These are phyloP conservation scores for Aphanomyces cochlioides DNA, from an alignment of 352 stramenopile genomes.

Conservation along the genomic window DNA sequence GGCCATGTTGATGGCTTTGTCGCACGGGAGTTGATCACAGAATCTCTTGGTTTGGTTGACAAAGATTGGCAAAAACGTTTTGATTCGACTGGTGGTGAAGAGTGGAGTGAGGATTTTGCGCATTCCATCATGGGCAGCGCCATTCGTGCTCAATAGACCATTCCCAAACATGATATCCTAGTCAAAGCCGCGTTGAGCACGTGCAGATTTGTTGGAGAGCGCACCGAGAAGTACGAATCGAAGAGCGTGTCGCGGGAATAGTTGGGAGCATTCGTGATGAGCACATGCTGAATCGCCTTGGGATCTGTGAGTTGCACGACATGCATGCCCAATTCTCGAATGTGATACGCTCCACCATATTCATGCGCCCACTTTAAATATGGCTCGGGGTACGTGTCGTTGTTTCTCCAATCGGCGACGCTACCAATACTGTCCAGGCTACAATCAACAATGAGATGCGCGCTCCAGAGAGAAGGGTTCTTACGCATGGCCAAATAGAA, in stretches of 20 bases:
- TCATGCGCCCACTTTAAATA: not conserved
- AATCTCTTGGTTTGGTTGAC: not conserved
- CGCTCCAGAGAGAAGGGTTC: too few relatives aligned
- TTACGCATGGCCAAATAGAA: too few relatives aligned
- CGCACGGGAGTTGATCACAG: too few relatives aligned
- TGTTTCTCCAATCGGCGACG: not conserved
- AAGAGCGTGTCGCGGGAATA: not conserved
- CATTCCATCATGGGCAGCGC: not conserved
- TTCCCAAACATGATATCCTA: not conserved
- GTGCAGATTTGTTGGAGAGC: too few relatives aligned
- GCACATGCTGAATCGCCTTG: not conserved
- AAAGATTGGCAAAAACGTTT: conserved; percentile 14
- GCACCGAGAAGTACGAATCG: too few relatives aligned
- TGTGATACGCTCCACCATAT: not conserved
- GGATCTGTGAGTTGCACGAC: not conserved
- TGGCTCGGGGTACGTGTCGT: not conserved
- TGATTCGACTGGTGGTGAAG: not conserved
- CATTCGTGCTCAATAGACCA: not conserved
- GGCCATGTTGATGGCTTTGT: too few relatives aligned
- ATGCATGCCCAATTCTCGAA: not conserved
- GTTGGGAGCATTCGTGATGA: not conserved
- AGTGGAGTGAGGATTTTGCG: conserved; percentile 4
- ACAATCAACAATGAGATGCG: not conserved
- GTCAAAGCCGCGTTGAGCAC: not conserved
- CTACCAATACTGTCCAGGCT: not conserved